Conservation (phyloP, 139 green algal species). For the Parachlorella kessleri region DNA sequence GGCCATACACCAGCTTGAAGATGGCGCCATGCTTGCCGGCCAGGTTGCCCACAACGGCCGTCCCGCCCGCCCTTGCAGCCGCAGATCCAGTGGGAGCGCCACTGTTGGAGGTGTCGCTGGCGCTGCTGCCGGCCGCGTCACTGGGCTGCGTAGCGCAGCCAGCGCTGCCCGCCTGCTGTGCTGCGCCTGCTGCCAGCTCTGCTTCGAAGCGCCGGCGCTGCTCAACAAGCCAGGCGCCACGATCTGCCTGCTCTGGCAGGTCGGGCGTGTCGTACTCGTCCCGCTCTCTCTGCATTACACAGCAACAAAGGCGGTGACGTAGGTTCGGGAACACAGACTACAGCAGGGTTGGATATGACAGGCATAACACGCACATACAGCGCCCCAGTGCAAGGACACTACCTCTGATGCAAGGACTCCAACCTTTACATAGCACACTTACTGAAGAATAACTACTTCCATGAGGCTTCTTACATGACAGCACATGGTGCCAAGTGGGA, state of each 20-base stretch:
- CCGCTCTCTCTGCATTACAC: slow-evolving; percentile 1
- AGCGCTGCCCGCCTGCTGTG: not conserved
- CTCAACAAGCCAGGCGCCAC: slow-evolving; percentile 7
- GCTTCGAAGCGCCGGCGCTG: slow-evolving; percentile 6
- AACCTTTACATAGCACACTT: too few species aligned
- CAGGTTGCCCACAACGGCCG: not conserved
- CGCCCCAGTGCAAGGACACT: too few species aligned
- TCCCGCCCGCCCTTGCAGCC: not conserved
- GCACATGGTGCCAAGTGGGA: too few species aligned
- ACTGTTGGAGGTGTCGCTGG: not conserved
- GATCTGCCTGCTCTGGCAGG: slow-evolving; percentile 5
- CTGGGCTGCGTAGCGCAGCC: not conserved
- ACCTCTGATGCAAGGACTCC: too few species aligned
- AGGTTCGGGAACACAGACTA: too few species aligned
- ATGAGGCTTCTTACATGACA: too few species aligned
- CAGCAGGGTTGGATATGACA: too few species aligned
- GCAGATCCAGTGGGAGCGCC: not conserved
- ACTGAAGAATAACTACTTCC: too few species aligned
- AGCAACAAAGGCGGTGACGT: too few species aligned
- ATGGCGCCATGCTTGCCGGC: slow-evolving; percentile 29
- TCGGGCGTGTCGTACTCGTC: slow-evolving; percentile 18
- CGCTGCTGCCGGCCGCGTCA: not conserved
- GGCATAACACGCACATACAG: too few species aligned
- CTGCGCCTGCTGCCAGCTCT: not conserved
- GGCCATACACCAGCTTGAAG: slow-evolving; percentile 23